Base-by-base conservation (phyloP, 805 yeast genomes). In the Blastobotrys attinorum region DNA sequence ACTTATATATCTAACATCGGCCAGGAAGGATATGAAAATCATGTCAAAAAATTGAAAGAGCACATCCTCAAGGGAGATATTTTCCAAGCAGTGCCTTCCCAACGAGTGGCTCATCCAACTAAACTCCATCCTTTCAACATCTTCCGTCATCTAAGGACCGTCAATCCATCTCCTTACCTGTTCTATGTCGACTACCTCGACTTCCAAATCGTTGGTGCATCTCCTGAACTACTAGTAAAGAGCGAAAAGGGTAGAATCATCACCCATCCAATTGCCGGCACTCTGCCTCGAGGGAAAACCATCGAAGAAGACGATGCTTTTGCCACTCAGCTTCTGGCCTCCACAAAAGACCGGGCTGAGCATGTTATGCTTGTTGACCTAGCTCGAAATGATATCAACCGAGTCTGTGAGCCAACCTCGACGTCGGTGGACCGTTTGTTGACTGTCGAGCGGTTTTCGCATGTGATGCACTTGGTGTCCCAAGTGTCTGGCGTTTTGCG, bases 251-350 rank as follows among this genome's bases (percentile, higher is more conserved):
- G 82, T 49, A 79, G 84, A 54, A 77, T 92, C 16, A 73, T 90
- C 42, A 92, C 97, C 2, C 97, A 92, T 63, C 99, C 98, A 17
- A 92, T 92, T 60, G 99, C 99, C 1, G 99, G 99, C 42, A 92
- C 98, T 2, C 83, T 92, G 46, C 76, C 70, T 53, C 78, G 99
- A 58, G 99, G 99, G 40, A 75, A 77, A 54, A 87, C 97, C 7
- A 69, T 80, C 20, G 95, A 87, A 56, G 97, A 92, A 63, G 99
- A 92, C 57, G 96, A 89, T 59, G 67, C 66, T 48, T 72, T 88
- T 42, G 97, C 97, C 2, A 70, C 71, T 13, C 76, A 77, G 44
- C 74, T 92, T 52, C 72, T 84, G 56, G 65, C 80, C 7, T 83
- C 95, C 13, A 67, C 81, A 51, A 92, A 92, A 59, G 99, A 92